Conservation (phyloP, 495 filamentous ascomycete genomes). For the Penicillium goetzii region DNA sequence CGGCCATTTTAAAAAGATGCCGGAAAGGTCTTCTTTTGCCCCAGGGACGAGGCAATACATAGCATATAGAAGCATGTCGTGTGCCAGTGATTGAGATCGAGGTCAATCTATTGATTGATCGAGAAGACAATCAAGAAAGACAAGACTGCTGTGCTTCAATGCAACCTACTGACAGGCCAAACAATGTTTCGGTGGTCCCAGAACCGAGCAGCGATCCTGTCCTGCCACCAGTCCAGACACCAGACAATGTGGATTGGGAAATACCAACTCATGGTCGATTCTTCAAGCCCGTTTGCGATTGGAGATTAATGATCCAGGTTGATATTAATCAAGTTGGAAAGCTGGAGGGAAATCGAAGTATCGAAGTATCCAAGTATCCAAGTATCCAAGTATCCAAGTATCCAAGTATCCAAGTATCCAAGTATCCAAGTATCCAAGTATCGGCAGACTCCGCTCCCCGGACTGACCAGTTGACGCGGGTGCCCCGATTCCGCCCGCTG, state of each 20-base stretch:
- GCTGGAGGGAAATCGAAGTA: too few relatives aligned
- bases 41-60: not conserved
- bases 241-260: too few relatives aligned
- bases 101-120: not conserved
- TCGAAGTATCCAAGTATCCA: too few relatives aligned
- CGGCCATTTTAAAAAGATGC: slow-evolving; percentile 14
- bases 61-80: not conserved
- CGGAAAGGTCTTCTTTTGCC: not conserved
- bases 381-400: too few relatives aligned
- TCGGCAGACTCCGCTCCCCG: slow-evolving; percentile 7
- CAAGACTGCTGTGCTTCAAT: not conserved
- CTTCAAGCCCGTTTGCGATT: too few relatives aligned
- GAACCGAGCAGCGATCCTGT: too few relatives aligned
- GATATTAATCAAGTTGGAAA: too few relatives aligned
- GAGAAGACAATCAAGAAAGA: not conserved
- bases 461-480: not conserved
- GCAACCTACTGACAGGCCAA: not conserved
- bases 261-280: too few relatives aligned
- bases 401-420: too few relatives aligned
- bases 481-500: too few relatives aligned
- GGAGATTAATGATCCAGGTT: too few relatives aligned
- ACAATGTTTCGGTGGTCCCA: not conserved
- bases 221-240: too few relatives aligned
- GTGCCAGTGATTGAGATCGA: not conserved
- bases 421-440: not conserved